phyloP scores from a whole-genome alignment of 805 yeast genomes.

The Ogataea degrootiae region DNA sequence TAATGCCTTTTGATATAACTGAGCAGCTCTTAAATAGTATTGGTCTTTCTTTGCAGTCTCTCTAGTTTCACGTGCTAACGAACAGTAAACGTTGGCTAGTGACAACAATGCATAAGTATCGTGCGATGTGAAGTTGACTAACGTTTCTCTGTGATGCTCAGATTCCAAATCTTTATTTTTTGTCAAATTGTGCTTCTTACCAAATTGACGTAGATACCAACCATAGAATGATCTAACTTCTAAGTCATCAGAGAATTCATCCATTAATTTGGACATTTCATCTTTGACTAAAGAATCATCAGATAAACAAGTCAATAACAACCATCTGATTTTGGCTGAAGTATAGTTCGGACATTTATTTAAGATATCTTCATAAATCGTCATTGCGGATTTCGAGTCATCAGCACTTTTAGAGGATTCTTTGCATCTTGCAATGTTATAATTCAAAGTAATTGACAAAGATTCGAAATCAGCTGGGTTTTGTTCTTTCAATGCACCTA shows the following conservation, averaged over 20 bases:
- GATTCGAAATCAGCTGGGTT: constrained; percentile 19
- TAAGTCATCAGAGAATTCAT: constrained; percentile 52
- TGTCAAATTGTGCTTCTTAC: constrained; percentile 44
- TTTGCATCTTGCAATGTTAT: constrained; percentile 73
- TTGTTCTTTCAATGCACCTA: constrained; percentile 34
- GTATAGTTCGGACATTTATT: constrained; percentile 61
- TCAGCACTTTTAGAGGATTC: constrained; percentile 29
- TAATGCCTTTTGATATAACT: constrained; percentile 82
- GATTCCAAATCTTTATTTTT: constrained; percentile 58
- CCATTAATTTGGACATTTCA: constrained; percentile 52
- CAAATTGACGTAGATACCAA: constrained; percentile 72
- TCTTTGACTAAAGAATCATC: constrained; percentile 44
- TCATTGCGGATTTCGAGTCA: constrained; percentile 25
- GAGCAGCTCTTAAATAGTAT: constrained; percentile 86
- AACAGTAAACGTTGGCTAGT: constrained; percentile 80
- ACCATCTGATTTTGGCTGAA: constrained; percentile 68
- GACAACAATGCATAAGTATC: constrained; percentile 88
- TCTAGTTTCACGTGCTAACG: constrained; percentile 74
- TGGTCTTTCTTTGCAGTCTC: constrained; percentile 57
- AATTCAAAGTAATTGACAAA: constrained; percentile 45
- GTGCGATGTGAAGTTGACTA: constrained; percentile 77
- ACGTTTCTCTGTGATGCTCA: constrained; percentile 77
- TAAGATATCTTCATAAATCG: constrained; percentile 53
- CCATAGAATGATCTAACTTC: constrained; percentile 90
- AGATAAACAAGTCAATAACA: constrained; percentile 55